phyloP scores from a whole-genome alignment of 139 green algal species.

The Parachlorella kessleri region DNA sequence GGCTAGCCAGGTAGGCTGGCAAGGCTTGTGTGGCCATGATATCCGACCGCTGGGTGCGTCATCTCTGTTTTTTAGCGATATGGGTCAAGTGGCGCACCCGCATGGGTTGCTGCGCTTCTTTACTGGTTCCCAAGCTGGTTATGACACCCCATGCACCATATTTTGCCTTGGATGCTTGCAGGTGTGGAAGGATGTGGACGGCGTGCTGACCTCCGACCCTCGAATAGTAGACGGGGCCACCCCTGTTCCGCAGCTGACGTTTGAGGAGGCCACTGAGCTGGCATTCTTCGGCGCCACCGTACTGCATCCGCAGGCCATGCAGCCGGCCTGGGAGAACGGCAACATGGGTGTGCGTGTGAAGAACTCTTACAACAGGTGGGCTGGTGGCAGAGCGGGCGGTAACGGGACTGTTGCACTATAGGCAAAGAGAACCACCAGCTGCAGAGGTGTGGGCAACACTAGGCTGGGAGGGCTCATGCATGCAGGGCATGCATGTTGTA shows the following conservation, averaged over 20 bases:
- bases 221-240: slow-evolving; percentile 76
- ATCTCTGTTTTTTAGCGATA: too few relatives aligned
- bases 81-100: too few relatives aligned
- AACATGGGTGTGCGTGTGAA: slow-evolving; percentile 93
- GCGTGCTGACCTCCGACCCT: slow-evolving; percentile 95
- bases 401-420: not conserved
- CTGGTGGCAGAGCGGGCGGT: too few relatives aligned
- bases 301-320: slow-evolving; percentile 97
- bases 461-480: too few relatives aligned
- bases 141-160: not conserved
- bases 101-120: too few relatives aligned
- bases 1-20: too few relatives aligned
- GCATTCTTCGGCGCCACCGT: slow-evolving; percentile 97
- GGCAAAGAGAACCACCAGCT: not conserved
- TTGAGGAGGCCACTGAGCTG: slow-evolving; percentile 98
- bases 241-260: slow-evolving; percentile 91
- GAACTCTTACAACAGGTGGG: slow-evolving; percentile 97
- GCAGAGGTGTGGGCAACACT: too few relatives aligned
- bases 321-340: slow-evolving; percentile 75
- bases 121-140: too few relatives aligned
- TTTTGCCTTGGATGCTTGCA: slow-evolving; percentile 12
- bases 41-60: too few relatives aligned
- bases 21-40: too few relatives aligned
- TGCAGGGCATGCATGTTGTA: too few relatives aligned
- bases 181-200: slow-evolving; percentile 99